Evolutionary conservation across 2,329 filamentous ascomycete genomes (phyloP), one percentile per base, ranked within the genome.

Genomic region (Diaporthe vaccinii): DNA sequence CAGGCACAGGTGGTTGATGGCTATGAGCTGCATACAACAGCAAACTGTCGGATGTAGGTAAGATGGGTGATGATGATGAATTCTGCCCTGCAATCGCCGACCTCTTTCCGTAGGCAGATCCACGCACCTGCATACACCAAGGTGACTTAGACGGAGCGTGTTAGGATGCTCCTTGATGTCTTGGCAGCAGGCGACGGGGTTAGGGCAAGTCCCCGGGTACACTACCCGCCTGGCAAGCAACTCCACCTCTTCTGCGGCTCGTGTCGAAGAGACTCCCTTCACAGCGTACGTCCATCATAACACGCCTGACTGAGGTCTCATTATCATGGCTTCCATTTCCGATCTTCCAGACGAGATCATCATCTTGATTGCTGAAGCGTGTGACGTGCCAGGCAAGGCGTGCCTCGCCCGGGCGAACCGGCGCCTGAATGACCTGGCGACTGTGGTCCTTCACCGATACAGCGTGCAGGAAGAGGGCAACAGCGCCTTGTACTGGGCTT

Each of bases 401-500:
- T 25, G 10, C 14, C 59, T 65, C 25, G 59, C 39, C 39, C 36
- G 59, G 4, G 8, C 39, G 10, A 65, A 46, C n/a, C 39, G 59
- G n/a, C 49, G 49, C 49, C 9, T 53, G n/a, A 25, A 25, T n/a
- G n/a, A 25, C 8, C 49, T 53, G n/a, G n/a, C 39, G 15, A 44
- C n/a, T 28, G n/a, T 31, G 44, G 59, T n/a, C 4, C 39, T 65
- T 5, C 34, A 65, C 39, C 39, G 39, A 39, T 65, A 65, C 59
- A 65, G 44, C 25, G 28, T 65, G 20, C 59, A 46, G 39, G n/a
- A 28, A 7, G 59, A 65, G n/a, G 59, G 59, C 17, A 28, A 28
- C 39, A 46, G 59, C 14, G 59, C 59, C 39, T 46, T 65, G 59
- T 65, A 44, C 59, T 65, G 59, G 59, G 59, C 59, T 28, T 10